Evolutionary conservation across 192 early-diverging fungal species (phyloP).

Genomic region (Geranomyces michiganensis): DNA sequence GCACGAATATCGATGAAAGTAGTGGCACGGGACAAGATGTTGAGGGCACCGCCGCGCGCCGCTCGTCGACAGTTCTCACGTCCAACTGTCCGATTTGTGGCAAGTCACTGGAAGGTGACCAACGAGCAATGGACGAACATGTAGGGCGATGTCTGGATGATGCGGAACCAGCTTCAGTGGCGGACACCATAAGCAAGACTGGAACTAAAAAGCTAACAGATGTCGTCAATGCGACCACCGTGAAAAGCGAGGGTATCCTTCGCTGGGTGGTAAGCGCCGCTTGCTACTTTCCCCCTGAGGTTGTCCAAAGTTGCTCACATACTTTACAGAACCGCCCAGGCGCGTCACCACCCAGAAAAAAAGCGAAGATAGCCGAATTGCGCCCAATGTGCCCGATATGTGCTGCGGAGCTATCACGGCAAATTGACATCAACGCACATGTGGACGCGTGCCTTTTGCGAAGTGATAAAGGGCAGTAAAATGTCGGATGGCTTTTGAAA

Average conservation of each 20-base stretch:
- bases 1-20: neutral
- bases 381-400: constrained; percentile 23
- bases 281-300: neutral
- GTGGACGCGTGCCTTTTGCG: constrained; percentile 22
- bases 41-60: neutral
- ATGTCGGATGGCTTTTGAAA: no score
- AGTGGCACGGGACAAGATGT: neutral
- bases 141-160: constrained; percentile 31
- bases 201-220: neutral
- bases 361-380: neutral
- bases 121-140: constrained; percentile 15
- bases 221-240: neutral
- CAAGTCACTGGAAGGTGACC: neutral
- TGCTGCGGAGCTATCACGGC: neutral
- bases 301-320: neutral
- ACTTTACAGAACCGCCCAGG: neutral
- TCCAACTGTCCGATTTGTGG: constrained; percentile 28
- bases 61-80: neutral
- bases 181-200: neutral
- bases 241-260: neutral
- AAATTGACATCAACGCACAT: constrained; percentile 12
- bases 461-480: no score
- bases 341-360: neutral
- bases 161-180: neutral
- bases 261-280: neutral